phyloP scores from a whole-genome alignment of 1,284 basidiomycete genomes.

The Cronartium quercuum region DNA sequence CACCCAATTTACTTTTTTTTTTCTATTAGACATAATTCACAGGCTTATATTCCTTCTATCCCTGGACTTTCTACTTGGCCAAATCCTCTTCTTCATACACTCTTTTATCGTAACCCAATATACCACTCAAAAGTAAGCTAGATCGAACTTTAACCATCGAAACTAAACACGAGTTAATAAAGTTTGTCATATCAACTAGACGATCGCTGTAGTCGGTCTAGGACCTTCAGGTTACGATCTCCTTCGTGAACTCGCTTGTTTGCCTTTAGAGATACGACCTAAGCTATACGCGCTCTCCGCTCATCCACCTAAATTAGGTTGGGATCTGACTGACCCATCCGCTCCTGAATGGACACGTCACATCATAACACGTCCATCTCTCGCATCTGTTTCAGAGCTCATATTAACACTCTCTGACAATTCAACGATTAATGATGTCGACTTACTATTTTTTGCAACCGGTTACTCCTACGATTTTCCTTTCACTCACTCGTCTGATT shows the following conservation, averaged over 20 bases:
- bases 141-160: too few species aligned
- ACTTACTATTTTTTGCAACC: slow-evolving; percentile 48
- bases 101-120: slow-evolving; percentile 6
- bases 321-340: slow-evolving; percentile 12
- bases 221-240: slow-evolving; percentile 33
- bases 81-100: slow-evolving; percentile 11
- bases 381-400: background rate
- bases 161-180: too few species aligned
- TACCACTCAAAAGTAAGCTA: background rate
- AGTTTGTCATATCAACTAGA: background rate
- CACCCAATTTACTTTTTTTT: slow-evolving; percentile 40
- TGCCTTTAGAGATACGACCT: background rate
- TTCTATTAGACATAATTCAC: slow-evolving; percentile 42
- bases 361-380: background rate
- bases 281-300: slow-evolving; percentile 14
- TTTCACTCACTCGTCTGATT: background rate
- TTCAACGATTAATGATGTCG: slow-evolving; percentile 39
- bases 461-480: slow-evolving; percentile 44
- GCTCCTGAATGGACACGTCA: slow-evolving; percentile 5
- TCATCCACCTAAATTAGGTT: slow-evolving; percentile 13
- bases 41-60: slow-evolving; percentile 45
- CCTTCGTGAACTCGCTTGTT: slow-evolving; percentile 6
- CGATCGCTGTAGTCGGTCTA: slow-evolving; percentile 16
- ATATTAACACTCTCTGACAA: slow-evolving; percentile 40
- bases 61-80: slow-evolving; percentile 40